Evolutionary conservation across 2,329 filamentous ascomycete genomes (phyloP), one percentile per base, ranked within the genome.

Genomic region (Trichophyton verrucosum): DNA sequence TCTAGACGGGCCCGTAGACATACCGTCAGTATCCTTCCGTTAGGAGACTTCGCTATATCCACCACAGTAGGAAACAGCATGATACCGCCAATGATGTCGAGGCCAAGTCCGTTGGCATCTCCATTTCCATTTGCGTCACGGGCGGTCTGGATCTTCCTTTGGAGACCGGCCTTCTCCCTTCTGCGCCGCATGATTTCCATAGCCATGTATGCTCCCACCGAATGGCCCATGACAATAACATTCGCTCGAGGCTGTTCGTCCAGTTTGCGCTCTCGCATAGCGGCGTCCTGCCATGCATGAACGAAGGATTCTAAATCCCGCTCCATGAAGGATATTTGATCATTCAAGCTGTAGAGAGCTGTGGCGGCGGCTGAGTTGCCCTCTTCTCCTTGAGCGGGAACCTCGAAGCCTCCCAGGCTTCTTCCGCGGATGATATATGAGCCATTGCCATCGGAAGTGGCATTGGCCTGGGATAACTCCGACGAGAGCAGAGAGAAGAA

Each of bases 31-130:
- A 79, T 80, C 60, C 73, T 73, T 1, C 87, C 88, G 30, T 77
- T 83, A 0, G 81, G 78, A 1, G 85, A 88, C 61, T 75, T 72
- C 8, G 83, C 82, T 64, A 91, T 85, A 72, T 89, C 82, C n/a
- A 85, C 80, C 42, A 91, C 80, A 0, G 88, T 89, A 1, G 88
- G 87, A 69, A 90, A 90, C 17, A 91, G 78, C 61, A 91, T 76
- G 47, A 90, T 77, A 0, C 80, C 86, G 0, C 76, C 75, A 33
- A 74, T 66, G 24, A 78, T 72, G 62, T 75, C 72, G 51, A 77
- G 74, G 9, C 66, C 63, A 5, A 60, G 62, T 3, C 17, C 47
- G n/a, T 30, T 30, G 27, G 27, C 6, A 30, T 36, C 33, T 15
- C 30, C 51, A 36, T 58, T 24, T 4, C 44, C 47, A 44, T 15